Conservation (phyloP, 495 filamentous ascomycete species). For the Daldinia caldariorum region DNA sequence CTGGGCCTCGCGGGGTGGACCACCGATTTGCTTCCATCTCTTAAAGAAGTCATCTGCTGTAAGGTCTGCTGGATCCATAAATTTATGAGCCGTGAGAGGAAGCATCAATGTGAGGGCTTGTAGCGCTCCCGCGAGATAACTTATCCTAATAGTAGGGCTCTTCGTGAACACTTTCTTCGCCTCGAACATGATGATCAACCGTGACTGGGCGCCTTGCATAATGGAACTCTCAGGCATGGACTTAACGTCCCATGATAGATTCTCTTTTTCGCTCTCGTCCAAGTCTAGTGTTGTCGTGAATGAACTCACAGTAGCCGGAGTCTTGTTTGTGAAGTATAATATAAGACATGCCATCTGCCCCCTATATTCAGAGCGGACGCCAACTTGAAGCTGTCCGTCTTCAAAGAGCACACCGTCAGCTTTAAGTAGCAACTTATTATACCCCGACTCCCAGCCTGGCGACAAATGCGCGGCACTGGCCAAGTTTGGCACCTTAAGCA, state of each 20-base stretch:
- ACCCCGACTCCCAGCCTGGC: conserved; percentile 93
- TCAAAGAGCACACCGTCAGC: conserved; percentile 92
- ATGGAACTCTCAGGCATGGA: conserved; percentile 87
- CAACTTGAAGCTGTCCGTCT: conserved; percentile 92
- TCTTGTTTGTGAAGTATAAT: conserved; percentile 94
- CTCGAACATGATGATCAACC: conserved; percentile 95
- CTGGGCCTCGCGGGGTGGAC: conserved; percentile 84
- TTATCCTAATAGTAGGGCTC: conserved; percentile 90
- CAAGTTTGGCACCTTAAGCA: conserved; percentile 77
- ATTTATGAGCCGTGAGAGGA: conserved; percentile 89
- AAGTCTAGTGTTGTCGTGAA: conserved; percentile 93
- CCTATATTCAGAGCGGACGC: conserved; percentile 92
- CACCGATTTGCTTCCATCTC: conserved; percentile 98
- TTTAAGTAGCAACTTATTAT: conserved; percentile 80
- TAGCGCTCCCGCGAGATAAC: conserved; percentile 91
- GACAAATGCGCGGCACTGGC: conserved; percentile 92
- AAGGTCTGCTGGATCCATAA: conserved; percentile 90
- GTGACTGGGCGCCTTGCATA: conserved; percentile 76
- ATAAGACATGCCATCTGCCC: conserved; percentile 94
- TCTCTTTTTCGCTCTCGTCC: conserved; percentile 72
- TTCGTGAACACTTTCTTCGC: conserved; percentile 82
- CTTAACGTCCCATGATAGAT: conserved; percentile 84
- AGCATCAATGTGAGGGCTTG: conserved; percentile 93
- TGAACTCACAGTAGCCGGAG: conserved; percentile 79
- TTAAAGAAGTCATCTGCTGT: conserved; percentile 96